Base-by-base conservation (phyloP, 1,284 basidiomycete species). In the Volvariella volvacea region DNA sequence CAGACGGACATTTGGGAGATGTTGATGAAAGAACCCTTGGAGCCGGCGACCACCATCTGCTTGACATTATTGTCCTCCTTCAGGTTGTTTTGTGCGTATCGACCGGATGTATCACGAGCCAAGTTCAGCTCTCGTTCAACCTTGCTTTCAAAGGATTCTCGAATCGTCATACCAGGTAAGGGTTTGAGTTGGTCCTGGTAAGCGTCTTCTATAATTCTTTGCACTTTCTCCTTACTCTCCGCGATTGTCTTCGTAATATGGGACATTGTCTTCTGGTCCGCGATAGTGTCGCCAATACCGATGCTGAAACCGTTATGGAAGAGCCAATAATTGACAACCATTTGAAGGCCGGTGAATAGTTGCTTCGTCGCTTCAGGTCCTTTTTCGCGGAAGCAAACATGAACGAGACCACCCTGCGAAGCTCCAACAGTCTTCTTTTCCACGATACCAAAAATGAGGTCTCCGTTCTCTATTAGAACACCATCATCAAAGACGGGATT, bases 1-100 rank as follows among this genome's bases (percentile, higher is more conserved):
- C 94, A 95, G 48, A 96, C 94, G 7, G 94, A 97, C 96, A 99
- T 99, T 68, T 99, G 96, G 16, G 96, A 99, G 60, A 99, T 98
- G 69, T 99, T 99, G 78, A 99, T 99, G 74, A 92, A 94, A 0
- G 91, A 93, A 68, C 94, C 94, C 69, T 99, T 99, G 21, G 96
- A 96, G 36, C 96, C 95, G 10, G 96, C 93, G 8, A 95, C 92
- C 56, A 99, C 95, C 96, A 99, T 99, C 78, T 99, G 95, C 76
- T 99, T 99, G 73, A 99, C 95, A 57, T 98, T 98, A 75, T 99
- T 99, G 70, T 95, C 93, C 62, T 92, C 91, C 71, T 97, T 97
- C 76, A 99, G 72, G 60, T 88, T 88, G 67, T 92, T 86, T 70
- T 99, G 92, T 14, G 95, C 96, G 43, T 88, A 89, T 60, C 92